These are phyloP conservation scores for Suillus plorans DNA, from an alignment of 768 basidiomycete species.

Conservation along the genomic window DNA sequence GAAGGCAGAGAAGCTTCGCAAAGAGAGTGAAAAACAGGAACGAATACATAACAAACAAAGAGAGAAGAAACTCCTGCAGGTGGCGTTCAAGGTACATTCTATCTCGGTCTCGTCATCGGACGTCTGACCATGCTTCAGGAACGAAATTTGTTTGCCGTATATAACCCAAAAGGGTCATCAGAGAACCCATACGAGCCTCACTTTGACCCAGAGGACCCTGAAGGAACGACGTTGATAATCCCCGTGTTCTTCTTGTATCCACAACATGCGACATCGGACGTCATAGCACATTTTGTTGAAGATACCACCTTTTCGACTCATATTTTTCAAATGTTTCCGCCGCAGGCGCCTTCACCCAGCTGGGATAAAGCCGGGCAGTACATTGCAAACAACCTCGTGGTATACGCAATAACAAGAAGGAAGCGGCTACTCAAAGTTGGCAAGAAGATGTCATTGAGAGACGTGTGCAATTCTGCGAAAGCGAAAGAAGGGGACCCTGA, in stretches of 20 bases:
- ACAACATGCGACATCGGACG: slow-evolving; percentile 83
- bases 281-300: slow-evolving; percentile 84
- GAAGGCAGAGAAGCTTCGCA: slow-evolving; percentile 51
- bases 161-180: slow-evolving; percentile 48
- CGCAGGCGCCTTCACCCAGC: slow-evolving; percentile 55
- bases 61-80: slow-evolving; percentile 49
- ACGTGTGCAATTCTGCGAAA: slow-evolving; percentile 67
- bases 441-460: slow-evolving; percentile 81
- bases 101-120: slow-evolving; percentile 1
- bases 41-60: slow-evolving; percentile 50
- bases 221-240: slow-evolving; percentile 62
- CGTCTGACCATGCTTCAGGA: slow-evolving; percentile 44
- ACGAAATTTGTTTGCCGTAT: slow-evolving; percentile 64
- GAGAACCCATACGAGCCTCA: slow-evolving; percentile 61
- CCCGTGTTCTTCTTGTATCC: slow-evolving; percentile 96
- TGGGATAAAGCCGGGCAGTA: slow-evolving; percentile 83
- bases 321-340: slow-evolving; percentile 81
- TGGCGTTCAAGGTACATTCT: slow-evolving; percentile 59
- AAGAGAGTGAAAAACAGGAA: slow-evolving; percentile 50
- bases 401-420: slow-evolving; percentile 80
- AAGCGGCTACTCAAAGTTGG: slow-evolving; percentile 88
- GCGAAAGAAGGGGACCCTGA: slow-evolving; percentile 54
- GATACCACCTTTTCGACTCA: slow-evolving; percentile 80
- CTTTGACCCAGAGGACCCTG: slow-evolving; percentile 65
- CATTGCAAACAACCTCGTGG: slow-evolving; percentile 54